Conservation (phyloP, 139 green algal genomes). For the Asterochloris erici region DNA sequence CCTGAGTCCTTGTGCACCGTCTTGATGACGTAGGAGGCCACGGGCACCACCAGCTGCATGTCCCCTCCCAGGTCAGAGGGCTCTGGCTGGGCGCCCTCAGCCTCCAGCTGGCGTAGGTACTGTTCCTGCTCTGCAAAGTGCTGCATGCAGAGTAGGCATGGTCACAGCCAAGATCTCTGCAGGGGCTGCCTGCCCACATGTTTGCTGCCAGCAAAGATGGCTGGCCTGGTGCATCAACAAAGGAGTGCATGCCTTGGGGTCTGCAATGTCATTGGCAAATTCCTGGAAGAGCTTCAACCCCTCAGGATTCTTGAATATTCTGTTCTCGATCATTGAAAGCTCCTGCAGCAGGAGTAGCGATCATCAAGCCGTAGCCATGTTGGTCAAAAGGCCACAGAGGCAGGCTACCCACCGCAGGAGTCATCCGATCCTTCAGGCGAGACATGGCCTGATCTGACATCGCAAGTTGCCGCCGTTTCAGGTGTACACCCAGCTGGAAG, state of each 20-base stretch:
- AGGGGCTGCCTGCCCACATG: background rate
- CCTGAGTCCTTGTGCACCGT: slow-evolving; percentile 27
- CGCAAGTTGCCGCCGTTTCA: too few species aligned
- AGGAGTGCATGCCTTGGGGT: slow-evolving; percentile 46
- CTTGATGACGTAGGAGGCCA: slow-evolving; percentile 50
- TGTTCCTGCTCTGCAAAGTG: slow-evolving; percentile 57
- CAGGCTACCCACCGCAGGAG: too few species aligned
- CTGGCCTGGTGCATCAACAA: too few species aligned
- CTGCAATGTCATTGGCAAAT: slow-evolving; percentile 64
- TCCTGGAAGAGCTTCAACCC: slow-evolving; percentile 71
- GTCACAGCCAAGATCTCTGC: too few species aligned
- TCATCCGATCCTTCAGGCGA: too few species aligned
- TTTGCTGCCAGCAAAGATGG: background rate
- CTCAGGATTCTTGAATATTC: slow-evolving; percentile 62
- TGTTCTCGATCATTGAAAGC: slow-evolving; percentile 51
- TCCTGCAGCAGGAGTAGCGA: slow-evolving; percentile 38
- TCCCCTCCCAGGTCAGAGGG: slow-evolving; percentile 54
- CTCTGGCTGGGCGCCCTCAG: slow-evolving; percentile 43
- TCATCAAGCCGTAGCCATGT: too few species aligned
- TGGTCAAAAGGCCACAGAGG: too few species aligned
- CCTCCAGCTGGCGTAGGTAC: slow-evolving; percentile 67
- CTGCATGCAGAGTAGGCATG: slow-evolving; percentile 3
- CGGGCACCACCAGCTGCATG: slow-evolving; percentile 51
- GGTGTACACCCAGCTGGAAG: too few species aligned
- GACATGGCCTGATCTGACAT: too few species aligned